Conservation (phyloP, 2,329 filamentous ascomycete species). For the Pseudocercospora fijiensis region DNA sequence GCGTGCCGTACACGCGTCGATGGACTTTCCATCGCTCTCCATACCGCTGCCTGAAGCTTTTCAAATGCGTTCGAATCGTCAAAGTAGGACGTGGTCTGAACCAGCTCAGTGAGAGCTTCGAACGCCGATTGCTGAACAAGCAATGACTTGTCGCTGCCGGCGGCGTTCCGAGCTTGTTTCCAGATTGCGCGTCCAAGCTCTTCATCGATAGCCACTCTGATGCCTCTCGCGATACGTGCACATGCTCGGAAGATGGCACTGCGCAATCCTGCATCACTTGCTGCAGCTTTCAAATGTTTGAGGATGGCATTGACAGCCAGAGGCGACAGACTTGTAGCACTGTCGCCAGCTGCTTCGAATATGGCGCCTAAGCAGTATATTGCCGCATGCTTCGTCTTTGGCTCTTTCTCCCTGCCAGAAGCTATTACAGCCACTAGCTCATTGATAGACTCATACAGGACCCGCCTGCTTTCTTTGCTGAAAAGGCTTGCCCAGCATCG, state of each 20-base stretch:
- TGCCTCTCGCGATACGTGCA: slow-evolving; percentile 72
- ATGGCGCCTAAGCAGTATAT: slow-evolving; percentile 83
- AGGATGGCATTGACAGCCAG: slow-evolving; percentile 70
- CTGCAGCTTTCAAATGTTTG: slow-evolving; percentile 76
- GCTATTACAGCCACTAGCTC: slow-evolving; percentile 74
- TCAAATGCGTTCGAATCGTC: slow-evolving; percentile 89
- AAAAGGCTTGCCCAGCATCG: slow-evolving; percentile 82
- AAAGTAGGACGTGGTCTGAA: slow-evolving; percentile 75
- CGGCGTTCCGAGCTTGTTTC: slow-evolving; percentile 81
- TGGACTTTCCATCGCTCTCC: slow-evolving; percentile 81
- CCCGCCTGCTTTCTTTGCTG: slow-evolving; percentile 79
- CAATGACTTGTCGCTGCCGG: slow-evolving; percentile 75
- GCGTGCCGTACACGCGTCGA: slow-evolving; percentile 76
- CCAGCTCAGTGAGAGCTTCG: slow-evolving; percentile 71
- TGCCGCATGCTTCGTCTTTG: slow-evolving; percentile 80
- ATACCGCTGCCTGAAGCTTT: slow-evolving; percentile 74
- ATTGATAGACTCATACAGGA: slow-evolving; percentile 92
- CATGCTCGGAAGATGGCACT: slow-evolving; percentile 74
- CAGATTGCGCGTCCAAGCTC: slow-evolving; percentile 81
- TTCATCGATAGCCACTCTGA: slow-evolving; percentile 78
- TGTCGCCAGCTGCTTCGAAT: slow-evolving; percentile 90
- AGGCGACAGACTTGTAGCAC: slow-evolving; percentile 78
- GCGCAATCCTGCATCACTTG: slow-evolving; percentile 77
- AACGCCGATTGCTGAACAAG: slow-evolving; percentile 78
- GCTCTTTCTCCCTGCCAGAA: slow-evolving; percentile 76